Percentiles rank a stretch among this genome's conserved stretches.
Conservation (phyloP, 495 filamentous ascomycete species). For the Hyaloscypha hepaticicola region DNA sequence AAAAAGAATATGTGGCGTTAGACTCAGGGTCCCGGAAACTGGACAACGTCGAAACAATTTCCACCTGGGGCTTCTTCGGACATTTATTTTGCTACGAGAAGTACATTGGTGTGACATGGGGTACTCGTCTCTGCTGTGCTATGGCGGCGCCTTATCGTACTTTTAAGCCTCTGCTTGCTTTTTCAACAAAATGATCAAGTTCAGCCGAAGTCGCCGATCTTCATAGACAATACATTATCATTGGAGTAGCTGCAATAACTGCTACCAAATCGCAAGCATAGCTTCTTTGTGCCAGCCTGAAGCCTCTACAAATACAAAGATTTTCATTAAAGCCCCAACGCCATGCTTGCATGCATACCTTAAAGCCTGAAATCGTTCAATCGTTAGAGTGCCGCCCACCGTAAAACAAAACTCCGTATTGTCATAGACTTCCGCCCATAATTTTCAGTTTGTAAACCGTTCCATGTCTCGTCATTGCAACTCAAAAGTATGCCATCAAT, state of each 20-base stretch:
- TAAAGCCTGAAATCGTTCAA: not conserved
- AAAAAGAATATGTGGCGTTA: not conserved
- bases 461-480: conserved; percentile 1
- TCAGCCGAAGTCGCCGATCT: not conserved
- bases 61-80: not conserved
- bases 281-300: not conserved
- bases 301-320: not conserved
- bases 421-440: conserved; percentile 4
- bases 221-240: not conserved
- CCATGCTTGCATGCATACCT: not conserved
- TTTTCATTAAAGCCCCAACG: not conserved
- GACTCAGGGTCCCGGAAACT: not conserved
- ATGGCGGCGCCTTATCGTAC: not conserved
- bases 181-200: not conserved
- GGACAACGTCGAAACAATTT: not conserved
- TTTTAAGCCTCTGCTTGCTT: not conserved
- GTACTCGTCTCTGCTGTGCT: not conserved
- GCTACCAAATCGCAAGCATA: not conserved
- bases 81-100: not conserved
- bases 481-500: not conserved
- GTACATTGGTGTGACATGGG: not conserved
- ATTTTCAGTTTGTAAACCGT: not conserved
- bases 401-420: not conserved
- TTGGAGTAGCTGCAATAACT: not conserved
- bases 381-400: not conserved